Conservation (phyloP, 495 filamentous ascomycete genomes). For the Talaromyces ruber region DNA sequence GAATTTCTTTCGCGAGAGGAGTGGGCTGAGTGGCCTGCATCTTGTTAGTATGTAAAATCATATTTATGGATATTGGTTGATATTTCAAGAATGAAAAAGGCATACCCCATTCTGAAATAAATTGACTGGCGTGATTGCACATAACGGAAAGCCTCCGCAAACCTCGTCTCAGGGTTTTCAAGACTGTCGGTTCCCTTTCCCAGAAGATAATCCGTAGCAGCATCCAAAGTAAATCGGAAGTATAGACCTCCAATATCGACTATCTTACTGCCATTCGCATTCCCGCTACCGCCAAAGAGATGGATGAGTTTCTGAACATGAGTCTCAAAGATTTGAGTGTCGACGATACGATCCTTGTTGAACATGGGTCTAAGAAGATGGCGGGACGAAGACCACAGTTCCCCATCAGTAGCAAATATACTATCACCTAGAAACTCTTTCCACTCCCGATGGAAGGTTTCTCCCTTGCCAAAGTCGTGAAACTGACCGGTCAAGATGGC, state of each 20-base stretch:
- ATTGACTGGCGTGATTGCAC: constrained; percentile 61
- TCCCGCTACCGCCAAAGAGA: constrained; percentile 40
- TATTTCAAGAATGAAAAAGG: background rate
- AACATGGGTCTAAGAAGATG: constrained; percentile 81
- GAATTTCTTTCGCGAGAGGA: constrained; percentile 53
- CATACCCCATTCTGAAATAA: constrained; percentile 46
- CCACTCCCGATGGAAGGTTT: constrained; percentile 61
- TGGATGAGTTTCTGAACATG: constrained; percentile 63
- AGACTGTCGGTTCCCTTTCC: constrained; percentile 66
- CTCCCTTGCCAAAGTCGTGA: constrained; percentile 62
- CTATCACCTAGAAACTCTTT: constrained; percentile 65
- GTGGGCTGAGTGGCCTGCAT: constrained; percentile 40
- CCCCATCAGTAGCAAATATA: constrained; percentile 73
- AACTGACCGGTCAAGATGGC: constrained; percentile 72
- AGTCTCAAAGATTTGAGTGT: constrained; percentile 71
- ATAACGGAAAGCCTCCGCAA: constrained; percentile 68
- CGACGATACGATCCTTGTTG: constrained; percentile 67
- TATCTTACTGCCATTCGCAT: constrained; percentile 34
- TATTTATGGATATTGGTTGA: too few relatives aligned
- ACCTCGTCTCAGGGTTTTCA: constrained; percentile 41
- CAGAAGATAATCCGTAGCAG: constrained; percentile 79
- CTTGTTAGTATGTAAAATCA: background rate
- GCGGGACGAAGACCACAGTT: constrained; percentile 64
- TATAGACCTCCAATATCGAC: constrained; percentile 65
- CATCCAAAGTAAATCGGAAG: constrained; percentile 75